Evolutionary conservation across 129 eudicot genomes (phyloP).

Genomic region (Tagetes erecta): DNA sequence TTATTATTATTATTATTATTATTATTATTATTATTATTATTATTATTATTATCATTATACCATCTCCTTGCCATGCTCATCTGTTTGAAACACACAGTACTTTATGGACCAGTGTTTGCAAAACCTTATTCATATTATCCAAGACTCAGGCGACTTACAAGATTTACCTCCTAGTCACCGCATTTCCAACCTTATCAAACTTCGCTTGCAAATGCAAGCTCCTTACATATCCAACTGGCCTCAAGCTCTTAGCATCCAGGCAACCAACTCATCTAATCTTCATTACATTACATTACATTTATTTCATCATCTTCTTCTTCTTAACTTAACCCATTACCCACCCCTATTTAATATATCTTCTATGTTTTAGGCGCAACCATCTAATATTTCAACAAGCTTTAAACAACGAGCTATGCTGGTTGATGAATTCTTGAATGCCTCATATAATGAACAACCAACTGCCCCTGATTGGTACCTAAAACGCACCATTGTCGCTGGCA

Average conservation of each 20-base stretch:
- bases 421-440: conserved; percentile 96
- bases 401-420: conserved; percentile 91
- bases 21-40: too few species aligned
- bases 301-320: too few species aligned
- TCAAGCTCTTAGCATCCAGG: conserved; percentile 96
- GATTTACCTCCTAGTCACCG: conserved; percentile 72
- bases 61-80: too few species aligned
- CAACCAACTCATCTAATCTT: background rate
- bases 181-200: conserved; percentile 70
- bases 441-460: conserved; percentile 56
- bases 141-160: conserved; percentile 53
- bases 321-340: too few species aligned
- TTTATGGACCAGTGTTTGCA: conserved; percentile 95
- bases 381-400: conserved; percentile 75
- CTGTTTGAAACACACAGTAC: conserved; percentile 37
- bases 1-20: too few species aligned
- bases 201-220: conserved; percentile 76
- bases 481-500: conserved; percentile 86
- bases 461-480: conserved; percentile 88
- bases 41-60: too few species aligned
- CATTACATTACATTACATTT: too few species aligned
- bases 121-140: conserved; percentile 63
- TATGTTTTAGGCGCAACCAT: conserved; percentile 64
- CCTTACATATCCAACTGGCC: conserved; percentile 91
- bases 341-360: too few species aligned